Conservation (phyloP, 441 rosid genomes). For the Aleurites moluccanus region DNA sequence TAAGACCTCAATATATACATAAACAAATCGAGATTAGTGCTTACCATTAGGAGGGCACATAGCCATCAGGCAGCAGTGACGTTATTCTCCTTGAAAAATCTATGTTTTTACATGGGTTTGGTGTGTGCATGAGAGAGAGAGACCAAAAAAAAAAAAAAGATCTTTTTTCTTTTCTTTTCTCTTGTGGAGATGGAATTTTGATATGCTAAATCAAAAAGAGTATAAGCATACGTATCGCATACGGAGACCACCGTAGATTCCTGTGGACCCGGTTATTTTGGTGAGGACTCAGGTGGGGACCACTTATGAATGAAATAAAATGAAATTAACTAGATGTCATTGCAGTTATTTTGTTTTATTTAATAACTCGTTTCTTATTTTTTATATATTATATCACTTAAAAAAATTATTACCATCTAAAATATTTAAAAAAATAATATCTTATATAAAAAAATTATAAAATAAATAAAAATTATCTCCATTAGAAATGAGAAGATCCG, state of each 20-base stretch:
- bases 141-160: too few relatives aligned
- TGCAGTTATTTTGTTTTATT: too few relatives aligned
- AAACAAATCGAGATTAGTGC: neutral
- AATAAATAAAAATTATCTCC: too few relatives aligned
- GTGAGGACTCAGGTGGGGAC: slow-evolving; percentile 22
- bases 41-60: slow-evolving; percentile 26
- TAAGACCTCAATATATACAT: neutral
- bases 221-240: slow-evolving; percentile 29
- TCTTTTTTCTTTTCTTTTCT: neutral
- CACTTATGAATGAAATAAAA: neutral
- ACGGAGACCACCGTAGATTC: slow-evolving; percentile 21
- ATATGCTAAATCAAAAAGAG: neutral
- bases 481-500: too few relatives aligned
- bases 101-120: slow-evolving; percentile 8
- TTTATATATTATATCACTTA: too few relatives aligned
- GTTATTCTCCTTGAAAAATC: slow-evolving; percentile 16
- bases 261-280: slow-evolving; percentile 27
- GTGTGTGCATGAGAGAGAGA: neutral
- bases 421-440: too few relatives aligned
- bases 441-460: too few relatives aligned
- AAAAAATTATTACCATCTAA: too few relatives aligned
- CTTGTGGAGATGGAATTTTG: neutral
- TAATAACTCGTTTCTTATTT: too few relatives aligned
- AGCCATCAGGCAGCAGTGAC: slow-evolving; percentile 20
- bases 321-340: too few relatives aligned